These are phyloP conservation scores for Neoascochyta sp. DNA, from an alignment of 2,329 filamentous ascomycete genomes.

Conservation along the genomic window DNA sequence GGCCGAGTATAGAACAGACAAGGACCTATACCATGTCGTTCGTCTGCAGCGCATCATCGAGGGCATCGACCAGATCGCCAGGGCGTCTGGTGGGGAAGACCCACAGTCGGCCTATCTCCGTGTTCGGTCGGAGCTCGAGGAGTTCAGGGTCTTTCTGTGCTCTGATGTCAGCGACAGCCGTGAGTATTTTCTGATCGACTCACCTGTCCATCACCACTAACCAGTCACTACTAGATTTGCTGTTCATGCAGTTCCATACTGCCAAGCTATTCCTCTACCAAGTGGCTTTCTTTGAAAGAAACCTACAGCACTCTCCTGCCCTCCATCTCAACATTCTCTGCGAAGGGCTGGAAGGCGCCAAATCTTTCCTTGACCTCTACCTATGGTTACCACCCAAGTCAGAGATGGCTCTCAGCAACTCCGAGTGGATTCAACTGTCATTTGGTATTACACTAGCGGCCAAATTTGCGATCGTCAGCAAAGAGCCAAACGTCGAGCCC, in stretches of 20 bases:
- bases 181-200: conserved; percentile 13
- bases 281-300: conserved; percentile 35
- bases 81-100: conserved; percentile 13
- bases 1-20: conserved; percentile 35
- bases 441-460: conserved; percentile 33
- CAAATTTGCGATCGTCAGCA: conserved; percentile 29
- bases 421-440: conserved; percentile 42
- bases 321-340: conserved; percentile 21
- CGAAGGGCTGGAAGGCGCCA: conserved; percentile 23
- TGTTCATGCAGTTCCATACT: conserved; percentile 41
- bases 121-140: conserved; percentile 32
- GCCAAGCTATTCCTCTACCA: conserved; percentile 42
- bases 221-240: conserved; percentile 25
- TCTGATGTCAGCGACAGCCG: conserved; percentile 28
- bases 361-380: conserved; percentile 33
- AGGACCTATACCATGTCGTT: conserved; percentile 37
- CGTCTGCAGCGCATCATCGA: conserved; percentile 41
- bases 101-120: conserved; percentile 26
- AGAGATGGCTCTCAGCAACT: conserved; percentile 39
- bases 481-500: conserved; percentile 18
- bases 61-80: conserved; percentile 31
- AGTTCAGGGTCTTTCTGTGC: conserved; percentile 27
- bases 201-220: conserved; percentile 1
- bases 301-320: conserved; percentile 26
- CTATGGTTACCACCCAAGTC: conserved; percentile 34